Evolutionary conservation across 108 stramenopile genomes (phyloP).

Genomic region (Pinguiococcus pyrenoidosus): DNA sequence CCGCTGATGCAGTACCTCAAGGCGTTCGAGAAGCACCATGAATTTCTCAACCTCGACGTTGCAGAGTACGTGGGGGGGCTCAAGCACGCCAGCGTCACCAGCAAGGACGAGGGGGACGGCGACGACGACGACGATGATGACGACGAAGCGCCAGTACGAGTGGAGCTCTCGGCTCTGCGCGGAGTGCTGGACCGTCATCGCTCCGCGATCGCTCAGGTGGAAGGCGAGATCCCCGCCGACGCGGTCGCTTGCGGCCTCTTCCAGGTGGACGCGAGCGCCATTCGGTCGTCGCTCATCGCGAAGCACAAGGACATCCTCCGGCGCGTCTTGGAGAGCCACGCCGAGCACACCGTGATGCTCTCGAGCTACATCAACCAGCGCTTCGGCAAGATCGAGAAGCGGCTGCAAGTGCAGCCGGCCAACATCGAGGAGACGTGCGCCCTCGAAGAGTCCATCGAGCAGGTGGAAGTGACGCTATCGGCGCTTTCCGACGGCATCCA

Average conservation of each 20-base stretch:
- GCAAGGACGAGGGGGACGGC: constrained; percentile 11
- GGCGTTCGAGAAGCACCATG: constrained; percentile 21
- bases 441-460: constrained; percentile 18
- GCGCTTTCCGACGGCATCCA: constrained; percentile 3
- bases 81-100: neutral
- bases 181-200: constrained; percentile 27
- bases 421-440: constrained; percentile 45
- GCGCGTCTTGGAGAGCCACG: constrained; percentile 15
- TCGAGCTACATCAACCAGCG: constrained; percentile 7
- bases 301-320: constrained; percentile 35
- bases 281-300: constrained; percentile 16
- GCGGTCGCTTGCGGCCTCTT: constrained; percentile 36
- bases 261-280: constrained; percentile 12
- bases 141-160: constrained; percentile 14
- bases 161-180: constrained; percentile 29
- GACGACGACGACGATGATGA: constrained; percentile 28
- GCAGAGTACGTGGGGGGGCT: constrained; percentile 23
- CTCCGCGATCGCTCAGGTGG: constrained; percentile 13
- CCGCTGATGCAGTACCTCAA: constrained; percentile 13
- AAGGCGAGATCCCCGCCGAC: constrained; percentile 14
- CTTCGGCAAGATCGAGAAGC: constrained; percentile 20
- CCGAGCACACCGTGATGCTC: constrained; percentile 11
- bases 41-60: constrained; percentile 41
- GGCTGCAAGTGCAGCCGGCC: constrained; percentile 21
- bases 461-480: no score